Conservation (phyloP, 331 rosid genomes). For the Erythrophleum ivorense region DNA sequence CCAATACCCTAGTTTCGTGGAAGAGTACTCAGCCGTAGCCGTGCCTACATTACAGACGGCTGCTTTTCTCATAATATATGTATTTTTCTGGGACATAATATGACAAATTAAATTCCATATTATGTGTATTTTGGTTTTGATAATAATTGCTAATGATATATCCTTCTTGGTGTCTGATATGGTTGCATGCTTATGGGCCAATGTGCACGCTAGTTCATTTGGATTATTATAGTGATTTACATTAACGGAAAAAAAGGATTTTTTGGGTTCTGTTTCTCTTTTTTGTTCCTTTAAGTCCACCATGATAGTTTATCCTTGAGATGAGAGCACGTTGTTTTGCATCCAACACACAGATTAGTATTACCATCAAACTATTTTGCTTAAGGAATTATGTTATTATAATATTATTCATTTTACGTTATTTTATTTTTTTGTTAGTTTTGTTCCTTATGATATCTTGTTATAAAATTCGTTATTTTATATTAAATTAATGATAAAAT, state of each 20-base stretch:
- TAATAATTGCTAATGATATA: background rate
- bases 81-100: background rate
- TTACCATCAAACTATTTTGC: background rate
- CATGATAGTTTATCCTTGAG: background rate
- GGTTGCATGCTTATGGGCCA: background rate
- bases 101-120: background rate
- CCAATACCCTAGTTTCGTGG: conserved; percentile 32
- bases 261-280: background rate
- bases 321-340: background rate
- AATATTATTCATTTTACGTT: too few relatives aligned
- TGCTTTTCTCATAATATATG: background rate
- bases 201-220: background rate
- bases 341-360: background rate
- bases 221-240: background rate
- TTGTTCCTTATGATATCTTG: too few relatives aligned
- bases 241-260: background rate
- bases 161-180: background rate
- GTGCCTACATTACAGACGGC: background rate
- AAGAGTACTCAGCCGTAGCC: background rate
- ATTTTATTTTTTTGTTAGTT: too few relatives aligned
- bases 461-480: background rate
- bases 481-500: background rate
- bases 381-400: background rate
- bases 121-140: background rate
- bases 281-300: too few relatives aligned